Base-by-base conservation (phyloP, 2,329 filamentous ascomycete species). In the Aschersonia sp. region DNA sequence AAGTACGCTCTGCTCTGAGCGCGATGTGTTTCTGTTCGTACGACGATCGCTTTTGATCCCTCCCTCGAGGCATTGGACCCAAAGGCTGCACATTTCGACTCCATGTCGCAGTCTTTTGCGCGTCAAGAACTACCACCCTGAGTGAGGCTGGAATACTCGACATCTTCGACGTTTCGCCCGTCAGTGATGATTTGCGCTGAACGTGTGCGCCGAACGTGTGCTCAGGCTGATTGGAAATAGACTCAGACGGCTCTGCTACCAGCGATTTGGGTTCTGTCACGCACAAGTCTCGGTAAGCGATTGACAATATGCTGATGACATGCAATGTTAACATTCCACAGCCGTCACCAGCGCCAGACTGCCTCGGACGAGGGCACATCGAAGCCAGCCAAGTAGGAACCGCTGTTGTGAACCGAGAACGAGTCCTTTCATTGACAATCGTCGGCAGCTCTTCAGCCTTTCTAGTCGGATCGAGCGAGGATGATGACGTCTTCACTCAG, bases 401-500 rank as follows among this genome's bases (percentile, higher is more conserved):
- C 22, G 22, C 22, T 22, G 22, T 22, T 22, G 22, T 22, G 22
- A 2, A 22, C 2, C 22, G 22, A 22, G 22, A 30, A 9, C 41
- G 11, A 42, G 11, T 14, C 7, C 7, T 14, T 7, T 42, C 10
- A 30, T 42, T 46, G 10, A 29, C 12, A 32, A 33, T 44, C 5
- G 6, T n/a, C 5, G 9, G 5, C 11, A 50, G 48, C 14, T 45
- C 44, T 7, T 47, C 46, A 14, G 46, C 47, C 9, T 55, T 55
- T 22, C 33, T 53, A 5, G 44, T 55, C 9, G 53, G 51, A 22
- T 52, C 52, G 7, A 51, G 44, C 12, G 50, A 47, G 6, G 51
- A 55, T 35, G 53, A 53, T 30, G 53, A 55, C 32, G 52, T 55
- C 10, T 55, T 55, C 22, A 51, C 52, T 29, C 43, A 47, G 37